Conservation (phyloP, 331 rosid species). For the Pyracantha coccinea region DNA sequence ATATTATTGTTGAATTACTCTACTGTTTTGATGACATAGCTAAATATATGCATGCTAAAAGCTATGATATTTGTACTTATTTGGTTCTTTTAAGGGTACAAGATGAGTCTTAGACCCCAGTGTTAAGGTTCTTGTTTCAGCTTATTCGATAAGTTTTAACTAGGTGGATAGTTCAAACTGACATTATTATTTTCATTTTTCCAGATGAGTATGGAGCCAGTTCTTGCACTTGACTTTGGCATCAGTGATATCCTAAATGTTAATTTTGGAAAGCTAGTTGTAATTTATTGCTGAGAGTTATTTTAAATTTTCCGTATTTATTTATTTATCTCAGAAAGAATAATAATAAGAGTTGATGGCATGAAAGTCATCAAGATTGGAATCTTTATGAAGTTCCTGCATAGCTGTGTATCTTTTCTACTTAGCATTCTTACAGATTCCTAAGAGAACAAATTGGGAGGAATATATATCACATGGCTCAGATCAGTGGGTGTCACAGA, state of each 20-base stretch:
- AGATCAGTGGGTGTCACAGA: slow-evolving; percentile 76
- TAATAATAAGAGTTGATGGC: neutral
- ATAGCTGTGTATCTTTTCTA: slow-evolving; percentile 12
- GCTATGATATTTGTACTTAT: neutral
- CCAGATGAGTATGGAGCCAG: slow-evolving; percentile 80
- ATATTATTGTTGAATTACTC: neutral
- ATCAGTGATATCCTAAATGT: slow-evolving; percentile 77
- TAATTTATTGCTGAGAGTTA: neutral
- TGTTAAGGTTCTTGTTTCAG: neutral
- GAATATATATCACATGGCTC: slow-evolving; percentile 63
- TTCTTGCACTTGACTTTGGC: slow-evolving; percentile 80
- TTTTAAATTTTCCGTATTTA: neutral
- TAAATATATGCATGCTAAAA: neutral
- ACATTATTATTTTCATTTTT: slow-evolving; percentile 9
- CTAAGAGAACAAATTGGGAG: slow-evolving; percentile 90
- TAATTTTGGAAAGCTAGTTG: neutral
- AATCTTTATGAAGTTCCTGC: neutral
- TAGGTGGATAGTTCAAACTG: neutral
- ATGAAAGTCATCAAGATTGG: neutral
- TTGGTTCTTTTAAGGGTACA: neutral
- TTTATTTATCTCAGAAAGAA: no score
- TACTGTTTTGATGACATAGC: neutral
- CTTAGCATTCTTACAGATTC: slow-evolving; percentile 83
- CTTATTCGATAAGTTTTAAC: neutral
- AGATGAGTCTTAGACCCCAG: neutral